Evolutionary conservation across 192 early-diverging fungal genomes (phyloP).

Genomic region (Spizellomyces sp.): DNA sequence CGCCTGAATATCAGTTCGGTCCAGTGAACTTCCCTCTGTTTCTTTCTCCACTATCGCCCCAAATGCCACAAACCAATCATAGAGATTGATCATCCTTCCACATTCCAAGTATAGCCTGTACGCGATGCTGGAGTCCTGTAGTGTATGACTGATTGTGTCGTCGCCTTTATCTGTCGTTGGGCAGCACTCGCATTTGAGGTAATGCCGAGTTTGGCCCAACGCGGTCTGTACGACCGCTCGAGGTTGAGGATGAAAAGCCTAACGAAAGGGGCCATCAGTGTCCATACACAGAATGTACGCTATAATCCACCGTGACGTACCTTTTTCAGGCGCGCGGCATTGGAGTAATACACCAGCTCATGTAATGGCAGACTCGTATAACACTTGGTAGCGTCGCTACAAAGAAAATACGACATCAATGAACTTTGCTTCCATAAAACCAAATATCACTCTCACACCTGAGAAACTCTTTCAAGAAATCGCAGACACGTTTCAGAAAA

Average conservation of each 20-base stretch:
- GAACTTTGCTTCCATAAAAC: no score
- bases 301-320: constrained; percentile 40
- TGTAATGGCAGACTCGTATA: constrained; percentile 69
- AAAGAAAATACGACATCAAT: background rate
- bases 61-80: constrained; percentile 91
- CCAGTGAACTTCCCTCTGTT: background rate
- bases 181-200: constrained; percentile 86
- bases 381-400: constrained; percentile 44
- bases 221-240: constrained; percentile 84
- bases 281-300: background rate
- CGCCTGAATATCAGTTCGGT: constrained; percentile 53
- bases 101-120: constrained; percentile 92
- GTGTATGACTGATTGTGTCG: constrained; percentile 57
- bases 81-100: constrained; percentile 91
- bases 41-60: constrained; percentile 74
- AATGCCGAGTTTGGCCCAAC: constrained; percentile 72
- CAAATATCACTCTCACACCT: constrained; percentile 44
- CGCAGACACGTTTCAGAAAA: constrained; percentile 31
- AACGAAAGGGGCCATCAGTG: background rate
- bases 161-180: constrained; percentile 28
- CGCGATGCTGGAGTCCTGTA: constrained; percentile 84
- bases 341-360: constrained; percentile 81
- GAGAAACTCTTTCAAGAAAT: constrained; percentile 44
- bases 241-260: constrained; percentile 83
- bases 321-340: constrained; percentile 72